Evolutionary conservation across 2,329 filamentous ascomycete genomes (phyloP).

Genomic region (Chrysosporium keratinophilum): DNA sequence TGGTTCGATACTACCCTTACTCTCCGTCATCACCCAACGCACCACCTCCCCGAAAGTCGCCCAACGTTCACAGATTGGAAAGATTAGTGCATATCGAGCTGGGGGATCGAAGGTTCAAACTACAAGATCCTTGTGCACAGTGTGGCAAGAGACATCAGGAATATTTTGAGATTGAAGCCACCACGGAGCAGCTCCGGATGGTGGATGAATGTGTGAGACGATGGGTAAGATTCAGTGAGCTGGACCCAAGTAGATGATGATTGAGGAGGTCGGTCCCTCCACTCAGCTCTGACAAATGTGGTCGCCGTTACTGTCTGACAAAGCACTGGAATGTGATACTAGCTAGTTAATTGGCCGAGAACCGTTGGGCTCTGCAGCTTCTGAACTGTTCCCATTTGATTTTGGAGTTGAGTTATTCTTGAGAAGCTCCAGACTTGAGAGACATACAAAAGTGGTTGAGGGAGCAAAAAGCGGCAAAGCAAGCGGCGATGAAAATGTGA

Average conservation of each 20-base stretch:
- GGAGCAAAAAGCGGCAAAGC: constrained; percentile 56
- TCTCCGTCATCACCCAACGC: constrained; percentile 37
- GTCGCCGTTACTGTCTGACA: no score
- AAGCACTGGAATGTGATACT: no score
- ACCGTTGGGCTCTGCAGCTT: no score
- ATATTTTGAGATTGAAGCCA: constrained; percentile 87
- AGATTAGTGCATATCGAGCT: constrained; percentile 83
- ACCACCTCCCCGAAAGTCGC: constrained; percentile 41
- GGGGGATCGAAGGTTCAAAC: constrained; percentile 47
- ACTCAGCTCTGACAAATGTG: no score
- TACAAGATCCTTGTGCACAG: constrained; percentile 53
- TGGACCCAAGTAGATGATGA: constrained; percentile 14
- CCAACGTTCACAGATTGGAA: constrained; percentile 79
- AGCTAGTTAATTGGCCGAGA: no score
- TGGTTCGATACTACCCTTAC: constrained; percentile 89
- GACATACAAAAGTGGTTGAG: constrained; percentile 61
- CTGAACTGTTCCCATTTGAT: no score
- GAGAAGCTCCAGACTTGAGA: constrained; percentile 77
- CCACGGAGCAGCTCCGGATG: constrained; percentile 54
- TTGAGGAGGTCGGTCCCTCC: background rate
- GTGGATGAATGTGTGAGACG: constrained; percentile 66
- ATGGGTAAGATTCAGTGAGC: constrained; percentile 79
- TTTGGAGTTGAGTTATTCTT: no score
- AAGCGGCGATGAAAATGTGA: constrained; percentile 20
- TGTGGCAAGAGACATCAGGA: constrained; percentile 83